phyloP scores from a whole-genome alignment of 345 rosid species.

The Aegle marmelos region DNA sequence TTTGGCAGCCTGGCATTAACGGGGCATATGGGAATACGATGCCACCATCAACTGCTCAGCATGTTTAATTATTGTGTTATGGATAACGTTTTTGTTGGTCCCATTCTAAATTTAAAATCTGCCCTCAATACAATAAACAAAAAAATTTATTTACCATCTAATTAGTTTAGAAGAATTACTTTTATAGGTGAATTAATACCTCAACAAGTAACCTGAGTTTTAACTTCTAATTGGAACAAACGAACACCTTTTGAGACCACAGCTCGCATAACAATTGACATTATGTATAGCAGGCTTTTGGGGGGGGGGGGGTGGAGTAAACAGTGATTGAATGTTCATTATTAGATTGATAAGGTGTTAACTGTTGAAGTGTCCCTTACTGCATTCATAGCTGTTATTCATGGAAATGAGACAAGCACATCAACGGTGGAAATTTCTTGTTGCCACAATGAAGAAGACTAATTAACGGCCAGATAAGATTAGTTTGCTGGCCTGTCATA shows the following conservation, averaged over 20 bases:
- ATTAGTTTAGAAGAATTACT: background rate
- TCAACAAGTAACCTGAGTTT: background rate
- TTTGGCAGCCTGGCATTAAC: conserved; percentile 4
- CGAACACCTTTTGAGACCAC: background rate
- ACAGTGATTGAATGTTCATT: background rate
- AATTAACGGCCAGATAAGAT: background rate
- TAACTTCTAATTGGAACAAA: background rate
- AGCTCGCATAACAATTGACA: background rate
- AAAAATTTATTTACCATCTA: background rate
- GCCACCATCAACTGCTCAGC: background rate
- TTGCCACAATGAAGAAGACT: background rate
- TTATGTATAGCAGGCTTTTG: background rate
- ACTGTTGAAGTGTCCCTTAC: background rate
- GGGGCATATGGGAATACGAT: background rate
- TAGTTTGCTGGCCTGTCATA: background rate
- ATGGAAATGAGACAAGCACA: background rate
- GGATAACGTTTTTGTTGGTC: background rate
- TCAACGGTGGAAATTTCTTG: background rate
- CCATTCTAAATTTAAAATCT: background rate
- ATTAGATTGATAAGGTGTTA: background rate
- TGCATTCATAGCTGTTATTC: background rate
- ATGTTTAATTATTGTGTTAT: background rate
- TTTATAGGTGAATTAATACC: background rate
- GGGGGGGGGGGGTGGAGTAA: too few species aligned
- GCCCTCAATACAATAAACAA: background rate